phyloP scores from a whole-genome alignment of 148 eudicot genomes.

The Heliosperma pusillum region DNA sequence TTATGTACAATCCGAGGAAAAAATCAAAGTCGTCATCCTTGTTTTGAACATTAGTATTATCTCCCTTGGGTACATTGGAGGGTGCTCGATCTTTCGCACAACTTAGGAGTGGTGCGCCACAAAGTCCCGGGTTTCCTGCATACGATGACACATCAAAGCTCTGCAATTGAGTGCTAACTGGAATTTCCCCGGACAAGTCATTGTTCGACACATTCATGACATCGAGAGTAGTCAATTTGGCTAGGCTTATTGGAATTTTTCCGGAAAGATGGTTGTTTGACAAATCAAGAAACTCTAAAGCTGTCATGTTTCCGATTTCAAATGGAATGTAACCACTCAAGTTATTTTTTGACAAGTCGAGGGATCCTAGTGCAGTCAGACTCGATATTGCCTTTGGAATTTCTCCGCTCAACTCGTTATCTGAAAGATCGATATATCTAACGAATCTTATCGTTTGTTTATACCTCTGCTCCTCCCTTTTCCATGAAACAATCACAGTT shows the following conservation, averaged over 20 bases:
- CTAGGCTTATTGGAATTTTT: slow-evolving; percentile 9
- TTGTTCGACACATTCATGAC: slow-evolving; percentile 18
- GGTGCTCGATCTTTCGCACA: not conserved
- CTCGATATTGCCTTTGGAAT: slow-evolving; percentile 9
- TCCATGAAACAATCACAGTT: slow-evolving; percentile 9
- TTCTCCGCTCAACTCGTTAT: slow-evolving; percentile 10
- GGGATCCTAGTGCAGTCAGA: slow-evolving; percentile 1
- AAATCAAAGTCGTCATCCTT: slow-evolving; percentile 9
- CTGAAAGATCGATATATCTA: slow-evolving; percentile 2
- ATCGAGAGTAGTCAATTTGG: not conserved
- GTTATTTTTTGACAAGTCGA: slow-evolving; percentile 20
- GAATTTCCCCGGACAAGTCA: slow-evolving; percentile 15
- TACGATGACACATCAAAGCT: slow-evolving; percentile 11
- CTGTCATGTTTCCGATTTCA: slow-evolving; percentile 15
- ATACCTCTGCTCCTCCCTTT: not conserved
- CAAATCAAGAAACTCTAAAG: slow-evolving; percentile 13
- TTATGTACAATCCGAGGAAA: slow-evolving; percentile 12
- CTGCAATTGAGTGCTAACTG: slow-evolving; percentile 18
- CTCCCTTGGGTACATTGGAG: not conserved
- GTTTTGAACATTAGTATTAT: not conserved
- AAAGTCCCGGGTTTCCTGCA: slow-evolving; percentile 18
- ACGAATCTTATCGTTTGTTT: not conserved
- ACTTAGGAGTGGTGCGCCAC: slow-evolving; percentile 20
- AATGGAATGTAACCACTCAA: slow-evolving; percentile 10
- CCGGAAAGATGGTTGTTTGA: slow-evolving; percentile 16